Percentiles rank a stretch among this genome's conserved stretches.
Evolutionary conservation across 208 protist species (phyloP).

Genomic region (Trichomonas gallinae): DNA sequence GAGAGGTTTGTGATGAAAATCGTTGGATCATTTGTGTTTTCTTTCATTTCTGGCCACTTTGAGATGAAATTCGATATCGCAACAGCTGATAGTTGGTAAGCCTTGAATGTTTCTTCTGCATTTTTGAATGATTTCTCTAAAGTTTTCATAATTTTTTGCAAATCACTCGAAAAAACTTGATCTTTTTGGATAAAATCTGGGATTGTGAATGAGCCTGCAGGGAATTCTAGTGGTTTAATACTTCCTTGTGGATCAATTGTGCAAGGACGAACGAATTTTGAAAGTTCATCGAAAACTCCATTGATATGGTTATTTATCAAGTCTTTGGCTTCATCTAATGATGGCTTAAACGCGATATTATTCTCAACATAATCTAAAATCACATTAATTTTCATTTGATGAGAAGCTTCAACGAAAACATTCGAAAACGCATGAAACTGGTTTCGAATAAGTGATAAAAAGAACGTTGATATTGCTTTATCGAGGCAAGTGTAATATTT

Average conservation of each 20-base stretch:
- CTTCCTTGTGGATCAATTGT: neutral
- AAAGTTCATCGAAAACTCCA: neutral
- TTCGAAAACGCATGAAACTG: neutral
- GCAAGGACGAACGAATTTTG: neutral
- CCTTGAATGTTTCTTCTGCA: neutral
- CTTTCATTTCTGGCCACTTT: neutral
- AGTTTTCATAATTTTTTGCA: neutral
- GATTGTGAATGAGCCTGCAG: neutral
- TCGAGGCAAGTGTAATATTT: neutral
- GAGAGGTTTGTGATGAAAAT: neutral
- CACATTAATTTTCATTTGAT: neutral
- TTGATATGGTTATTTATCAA: neutral
- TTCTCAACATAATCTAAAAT: neutral
- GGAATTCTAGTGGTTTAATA: neutral
- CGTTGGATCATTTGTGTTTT: neutral
- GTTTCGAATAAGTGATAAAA: neutral
- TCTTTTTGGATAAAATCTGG: neutral
- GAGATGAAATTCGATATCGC: neutral
- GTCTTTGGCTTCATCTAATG: neutral
- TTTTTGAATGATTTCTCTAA: neutral
- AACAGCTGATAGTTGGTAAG: neutral
- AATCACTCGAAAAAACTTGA: neutral
- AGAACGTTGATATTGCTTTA: neutral
- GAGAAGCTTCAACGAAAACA: neutral
- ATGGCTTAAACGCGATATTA: neutral